A percentile compares a stretch with the other conserved stretches of the same genome.
Conservation (phyloP, 345 rosid genomes). For the sweet orange (Citrus sinensis) region DVS_A1.0 CM039163.1:2798001-2798500, state of each 20-base stretch:
- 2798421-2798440: neutral
- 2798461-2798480: neutral
- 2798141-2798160: neutral
- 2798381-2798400: neutral
- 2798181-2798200: neutral
- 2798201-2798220: neutral
- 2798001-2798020: constrained; percentile 7
- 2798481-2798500: neutral
- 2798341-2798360: constrained; percentile 56
- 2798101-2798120: neutral
- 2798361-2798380: constrained; percentile 30
- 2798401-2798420: neutral
- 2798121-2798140: neutral
- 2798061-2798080: constrained; percentile 15
- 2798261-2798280: constrained; percentile 50
- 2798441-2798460: neutral
- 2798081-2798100: neutral
- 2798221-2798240: constrained; percentile 33
- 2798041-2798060: neutral
- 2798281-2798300: constrained; percentile 45
- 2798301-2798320: constrained; percentile 44
- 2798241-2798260: constrained; percentile 55
- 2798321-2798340: constrained; percentile 52
- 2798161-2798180: neutral
- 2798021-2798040: neutral